Conservation (phyloP, 768 basidiomycete species). For the Leccinum broughii region DNA sequence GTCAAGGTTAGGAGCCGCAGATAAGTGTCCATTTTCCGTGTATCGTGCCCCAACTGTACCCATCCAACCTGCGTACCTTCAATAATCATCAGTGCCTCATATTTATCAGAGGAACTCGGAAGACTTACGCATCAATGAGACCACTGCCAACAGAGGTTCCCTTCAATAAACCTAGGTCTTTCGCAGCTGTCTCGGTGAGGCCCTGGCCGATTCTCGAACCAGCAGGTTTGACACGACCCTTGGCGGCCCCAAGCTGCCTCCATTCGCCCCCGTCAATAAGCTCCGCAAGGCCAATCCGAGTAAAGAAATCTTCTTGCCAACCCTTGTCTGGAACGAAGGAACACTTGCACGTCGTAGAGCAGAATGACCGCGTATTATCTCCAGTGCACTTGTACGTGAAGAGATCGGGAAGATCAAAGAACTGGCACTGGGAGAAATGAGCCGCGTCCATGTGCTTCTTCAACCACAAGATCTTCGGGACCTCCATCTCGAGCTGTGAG, state of each 20-base stretch:
- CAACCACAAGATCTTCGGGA: conserved; percentile 96
- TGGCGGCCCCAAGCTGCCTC: conserved; percentile 68
- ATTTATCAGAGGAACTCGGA: background rate
- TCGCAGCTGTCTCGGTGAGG: conserved; percentile 73
- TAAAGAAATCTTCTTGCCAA: conserved; percentile 89
- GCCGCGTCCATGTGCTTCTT: conserved; percentile 80
- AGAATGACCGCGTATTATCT: conserved; percentile 72
- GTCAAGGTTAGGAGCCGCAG: conserved; percentile 59
- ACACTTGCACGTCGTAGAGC: conserved; percentile 96
- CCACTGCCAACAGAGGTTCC: conserved; percentile 94
- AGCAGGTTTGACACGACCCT: conserved; percentile 72
- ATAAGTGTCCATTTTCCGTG: conserved; percentile 51
- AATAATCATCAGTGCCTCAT: background rate
- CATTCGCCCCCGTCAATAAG: conserved; percentile 65
- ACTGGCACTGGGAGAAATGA: conserved; percentile 74
- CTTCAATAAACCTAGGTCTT: conserved; percentile 78
- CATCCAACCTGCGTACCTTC: conserved; percentile 92
- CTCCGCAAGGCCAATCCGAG: conserved; percentile 75
- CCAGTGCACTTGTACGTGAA: conserved; percentile 90
- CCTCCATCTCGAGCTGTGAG: conserved; percentile 91
- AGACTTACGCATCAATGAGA: conserved; percentile 87
- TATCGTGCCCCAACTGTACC: conserved; percentile 89
- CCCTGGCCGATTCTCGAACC: conserved; percentile 84
- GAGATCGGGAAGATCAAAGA: conserved; percentile 94
- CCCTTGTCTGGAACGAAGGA: conserved; percentile 85